phyloP scores from a whole-genome alignment of 257 asterid genomes.

The Petunia secreta region DNA sequence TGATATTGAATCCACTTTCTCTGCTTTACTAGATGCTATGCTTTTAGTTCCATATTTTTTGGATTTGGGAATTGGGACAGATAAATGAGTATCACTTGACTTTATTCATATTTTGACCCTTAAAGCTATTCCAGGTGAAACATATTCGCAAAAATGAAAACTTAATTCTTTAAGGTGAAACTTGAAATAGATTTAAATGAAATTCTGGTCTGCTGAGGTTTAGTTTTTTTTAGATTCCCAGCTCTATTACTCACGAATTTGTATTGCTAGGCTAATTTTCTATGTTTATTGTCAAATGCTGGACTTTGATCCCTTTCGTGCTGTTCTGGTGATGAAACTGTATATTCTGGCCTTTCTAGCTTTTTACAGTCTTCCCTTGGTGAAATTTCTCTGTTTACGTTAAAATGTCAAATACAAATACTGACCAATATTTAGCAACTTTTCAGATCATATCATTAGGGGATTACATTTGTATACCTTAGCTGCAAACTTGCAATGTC shows the following conservation, averaged over 20 bases:
- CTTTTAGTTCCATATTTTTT: neutral
- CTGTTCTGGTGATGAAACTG: neutral
- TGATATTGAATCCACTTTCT: neutral
- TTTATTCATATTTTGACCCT: neutral
- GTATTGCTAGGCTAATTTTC: neutral
- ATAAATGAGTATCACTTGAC: neutral
- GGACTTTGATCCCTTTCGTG: neutral
- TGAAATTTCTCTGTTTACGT: neutral
- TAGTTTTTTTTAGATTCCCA: neutral
- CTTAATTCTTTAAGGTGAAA: neutral
- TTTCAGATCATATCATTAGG: neutral
- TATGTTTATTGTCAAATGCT: neutral
- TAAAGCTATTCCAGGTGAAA: neutral
- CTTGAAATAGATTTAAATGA: conserved; percentile 4
- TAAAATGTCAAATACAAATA: neutral
- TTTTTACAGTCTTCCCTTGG: neutral
- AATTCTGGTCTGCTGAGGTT: neutral
- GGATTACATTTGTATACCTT: neutral
- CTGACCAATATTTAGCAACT: neutral
- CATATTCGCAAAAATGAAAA: neutral
- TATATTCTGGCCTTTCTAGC: conserved; percentile 2
- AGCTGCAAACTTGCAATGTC: neutral
- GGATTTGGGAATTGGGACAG: neutral
- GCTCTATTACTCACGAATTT: neutral
- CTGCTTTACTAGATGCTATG: neutral